Percentiles rank a stretch among this genome's conserved stretches.
These are phyloP conservation scores for Vanrija sp. DNA, from an alignment of 1,284 basidiomycete genomes.

Conservation along the genomic window DNA sequence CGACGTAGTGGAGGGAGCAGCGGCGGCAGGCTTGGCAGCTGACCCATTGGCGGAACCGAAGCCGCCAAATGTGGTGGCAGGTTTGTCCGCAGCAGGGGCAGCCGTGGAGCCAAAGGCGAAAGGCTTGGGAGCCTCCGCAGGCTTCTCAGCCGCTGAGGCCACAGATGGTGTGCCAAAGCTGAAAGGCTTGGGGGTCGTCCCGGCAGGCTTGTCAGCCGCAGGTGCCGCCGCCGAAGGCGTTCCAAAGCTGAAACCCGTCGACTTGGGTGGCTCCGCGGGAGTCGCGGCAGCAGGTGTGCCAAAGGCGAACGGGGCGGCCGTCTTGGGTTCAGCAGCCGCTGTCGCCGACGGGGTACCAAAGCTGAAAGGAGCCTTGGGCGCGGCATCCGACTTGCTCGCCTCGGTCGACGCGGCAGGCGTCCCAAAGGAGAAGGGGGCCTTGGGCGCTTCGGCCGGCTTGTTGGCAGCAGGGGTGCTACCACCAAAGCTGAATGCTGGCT, in stretches of 20 bases:
- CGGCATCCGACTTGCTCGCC: background rate
- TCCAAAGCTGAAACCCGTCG: slow-evolving; percentile 18
- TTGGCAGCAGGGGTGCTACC: slow-evolving; percentile 3
- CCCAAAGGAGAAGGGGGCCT: slow-evolving; percentile 15
- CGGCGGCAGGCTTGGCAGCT: background rate
- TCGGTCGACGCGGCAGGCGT: background rate
- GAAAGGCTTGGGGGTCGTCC: slow-evolving; percentile 12
- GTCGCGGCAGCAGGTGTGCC: slow-evolving; percentile 8
- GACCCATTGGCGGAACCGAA: background rate
- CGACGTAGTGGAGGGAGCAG: background rate
- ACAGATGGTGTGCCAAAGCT: slow-evolving; percentile 15
- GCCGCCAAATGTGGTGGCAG: background rate
- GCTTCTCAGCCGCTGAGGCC: slow-evolving; percentile 8
- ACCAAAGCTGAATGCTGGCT: slow-evolving; percentile 27
- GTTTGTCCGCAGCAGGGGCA: slow-evolving; percentile 7
- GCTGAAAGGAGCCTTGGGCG: background rate
- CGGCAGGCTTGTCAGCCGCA: slow-evolving; percentile 5
- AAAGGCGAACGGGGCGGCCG: slow-evolving; percentile 7
- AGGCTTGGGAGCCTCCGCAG: slow-evolving; percentile 17
- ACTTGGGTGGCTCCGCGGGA: slow-evolving; percentile 7
- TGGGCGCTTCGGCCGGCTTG: slow-evolving; percentile 11
- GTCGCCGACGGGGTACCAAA: slow-evolving; percentile 17
- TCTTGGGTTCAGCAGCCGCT: slow-evolving; percentile 9
- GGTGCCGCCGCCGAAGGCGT: slow-evolving; percentile 7
- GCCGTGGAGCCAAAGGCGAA: slow-evolving; percentile 14